phyloP scores from a whole-genome alignment of 768 basidiomycete genomes.

The Rhizopogon sp. region DNA sequence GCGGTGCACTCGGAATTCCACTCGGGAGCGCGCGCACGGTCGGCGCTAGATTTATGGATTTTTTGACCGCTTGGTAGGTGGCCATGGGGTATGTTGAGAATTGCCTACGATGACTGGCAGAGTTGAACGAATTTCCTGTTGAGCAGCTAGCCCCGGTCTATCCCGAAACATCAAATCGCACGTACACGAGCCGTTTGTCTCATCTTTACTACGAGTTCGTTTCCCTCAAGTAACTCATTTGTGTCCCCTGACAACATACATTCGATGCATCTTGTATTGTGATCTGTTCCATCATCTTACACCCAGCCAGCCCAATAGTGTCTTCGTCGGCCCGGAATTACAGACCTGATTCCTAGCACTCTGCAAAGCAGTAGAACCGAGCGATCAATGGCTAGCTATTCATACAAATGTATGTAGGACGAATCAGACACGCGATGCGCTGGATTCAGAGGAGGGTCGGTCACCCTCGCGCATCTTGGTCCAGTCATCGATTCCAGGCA shows the following conservation, averaged over 20 bases:
- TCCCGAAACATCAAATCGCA: neutral
- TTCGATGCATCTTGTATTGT: no score
- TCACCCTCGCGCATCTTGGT: neutral
- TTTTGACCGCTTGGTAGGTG: constrained; percentile 71
- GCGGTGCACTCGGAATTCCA: constrained; percentile 74
- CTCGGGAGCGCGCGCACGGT: constrained; percentile 74
- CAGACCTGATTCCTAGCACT: no score
- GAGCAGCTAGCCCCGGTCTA: neutral
- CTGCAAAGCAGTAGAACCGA: no score
- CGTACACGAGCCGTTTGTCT: no score
- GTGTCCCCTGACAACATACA: no score
- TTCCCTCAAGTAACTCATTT: no score
- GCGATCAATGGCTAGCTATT: no score
- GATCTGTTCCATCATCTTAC: no score
- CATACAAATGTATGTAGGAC: neutral
- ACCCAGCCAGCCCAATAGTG: no score
- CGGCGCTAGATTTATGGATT: constrained; percentile 75
- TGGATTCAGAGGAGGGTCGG: neutral
- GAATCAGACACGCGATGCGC: neutral
- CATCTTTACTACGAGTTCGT: no score
- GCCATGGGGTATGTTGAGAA: constrained; percentile 47
- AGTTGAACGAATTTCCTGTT: neutral
- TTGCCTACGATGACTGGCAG: neutral
- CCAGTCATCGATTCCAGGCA: constrained; percentile 23
- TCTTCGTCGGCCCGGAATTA: neutral